These are phyloP conservation scores for Yarrowia alimentaria DNA, from an alignment of 805 yeast genomes.

Conservation along the genomic window DNA sequence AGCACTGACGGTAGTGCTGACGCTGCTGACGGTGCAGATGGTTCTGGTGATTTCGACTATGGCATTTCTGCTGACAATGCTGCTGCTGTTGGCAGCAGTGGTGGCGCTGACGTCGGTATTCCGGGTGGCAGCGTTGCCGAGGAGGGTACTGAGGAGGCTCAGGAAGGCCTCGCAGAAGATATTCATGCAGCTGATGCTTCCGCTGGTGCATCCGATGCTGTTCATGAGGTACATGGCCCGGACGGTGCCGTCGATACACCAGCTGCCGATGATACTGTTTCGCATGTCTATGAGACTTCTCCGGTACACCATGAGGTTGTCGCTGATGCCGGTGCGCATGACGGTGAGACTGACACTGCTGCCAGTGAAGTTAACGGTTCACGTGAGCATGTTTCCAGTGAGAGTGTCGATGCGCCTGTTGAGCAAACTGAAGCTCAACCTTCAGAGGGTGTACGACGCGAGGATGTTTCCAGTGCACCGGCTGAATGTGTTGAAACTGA, in stretches of 20 bases:
- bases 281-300: slow-evolving; percentile 17
- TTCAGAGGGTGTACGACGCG: slow-evolving; percentile 21
- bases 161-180: slow-evolving; percentile 11
- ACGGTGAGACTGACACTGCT: slow-evolving; percentile 14
- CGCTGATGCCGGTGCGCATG: slow-evolving; percentile 15
- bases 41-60: slow-evolving; percentile 3
- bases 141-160: neutral
- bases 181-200: slow-evolving; percentile 19
- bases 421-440: slow-evolving; percentile 16
- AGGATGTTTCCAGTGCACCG: slow-evolving; percentile 8
- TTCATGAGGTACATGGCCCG: slow-evolving; percentile 19
- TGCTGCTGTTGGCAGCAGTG: slow-evolving; percentile 3
- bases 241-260: slow-evolving; percentile 4
- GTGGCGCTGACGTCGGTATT: neutral
- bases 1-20: slow-evolving; percentile 1
- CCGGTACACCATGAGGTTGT: slow-evolving; percentile 19
- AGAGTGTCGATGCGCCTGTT: slow-evolving; percentile 17
- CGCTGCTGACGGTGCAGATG: slow-evolving; percentile 21
- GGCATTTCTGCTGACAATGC: slow-evolving; percentile 3
- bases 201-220: slow-evolving; percentile 25
- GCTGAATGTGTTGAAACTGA: slow-evolving; percentile 19
- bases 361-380: slow-evolving; percentile 19
- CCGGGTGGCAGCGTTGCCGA: slow-evolving; percentile 10
- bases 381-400: slow-evolving; percentile 18
- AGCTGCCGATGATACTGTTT: slow-evolving; percentile 24